Conservation (phyloP, 345 rosid species). For the Salix udensis region DNA sequence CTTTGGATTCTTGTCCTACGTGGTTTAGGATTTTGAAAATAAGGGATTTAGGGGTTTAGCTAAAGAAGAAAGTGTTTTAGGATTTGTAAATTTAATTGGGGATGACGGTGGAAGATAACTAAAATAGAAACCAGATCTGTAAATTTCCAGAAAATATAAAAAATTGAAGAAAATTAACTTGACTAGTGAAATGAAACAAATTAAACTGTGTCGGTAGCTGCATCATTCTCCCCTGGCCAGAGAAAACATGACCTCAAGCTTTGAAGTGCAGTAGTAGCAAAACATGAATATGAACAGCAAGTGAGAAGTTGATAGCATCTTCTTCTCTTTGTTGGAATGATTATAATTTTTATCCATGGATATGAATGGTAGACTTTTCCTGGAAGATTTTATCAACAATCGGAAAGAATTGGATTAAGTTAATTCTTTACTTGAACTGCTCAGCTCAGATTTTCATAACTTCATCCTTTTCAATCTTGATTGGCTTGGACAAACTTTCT, state of each 20-base stretch:
- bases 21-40: not conserved
- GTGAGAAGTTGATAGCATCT: too few relatives aligned
- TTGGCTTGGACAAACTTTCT: not conserved
- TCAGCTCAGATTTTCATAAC: not conserved
- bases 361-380: too few relatives aligned
- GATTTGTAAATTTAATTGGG: not conserved
- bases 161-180: too few relatives aligned
- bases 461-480: not conserved
- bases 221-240: too few relatives aligned
- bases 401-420: not conserved
- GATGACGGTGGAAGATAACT: not conserved
- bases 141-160: not conserved
- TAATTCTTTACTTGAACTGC: not conserved
- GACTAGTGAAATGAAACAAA: too few relatives aligned
- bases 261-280: too few relatives aligned
- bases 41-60: not conserved
- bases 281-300: too few relatives aligned
- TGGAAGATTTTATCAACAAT: too few relatives aligned
- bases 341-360: too few relatives aligned
- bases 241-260: too few relatives aligned
- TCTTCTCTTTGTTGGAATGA: too few relatives aligned
- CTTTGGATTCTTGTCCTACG: not conserved
- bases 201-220: too few relatives aligned
- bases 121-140: not conserved
- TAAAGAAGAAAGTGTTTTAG: not conserved